Evolutionary conservation across 179 eudicot genomes (phyloP).

Genomic region (Beta macrorhiza): DNA sequence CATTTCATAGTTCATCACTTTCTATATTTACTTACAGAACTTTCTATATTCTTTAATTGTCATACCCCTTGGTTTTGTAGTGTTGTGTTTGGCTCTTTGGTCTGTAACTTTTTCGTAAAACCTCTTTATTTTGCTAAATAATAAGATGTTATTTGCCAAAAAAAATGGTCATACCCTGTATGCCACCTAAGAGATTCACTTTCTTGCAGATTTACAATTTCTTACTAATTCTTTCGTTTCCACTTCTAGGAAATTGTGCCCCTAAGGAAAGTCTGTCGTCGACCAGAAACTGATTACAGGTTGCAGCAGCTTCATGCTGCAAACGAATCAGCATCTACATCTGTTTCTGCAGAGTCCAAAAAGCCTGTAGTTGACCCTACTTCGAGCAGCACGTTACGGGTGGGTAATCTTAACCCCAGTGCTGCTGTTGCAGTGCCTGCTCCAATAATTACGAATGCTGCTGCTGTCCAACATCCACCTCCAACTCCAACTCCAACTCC

Average conservation of each 20-base stretch:
- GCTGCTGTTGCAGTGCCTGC: conserved; percentile 7
- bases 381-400: conserved; percentile 31
- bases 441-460: conserved; percentile 6
- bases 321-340: conserved; percentile 35
- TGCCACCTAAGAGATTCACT: background rate
- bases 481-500: background rate
- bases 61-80: background rate
- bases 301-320: conserved; percentile 65
- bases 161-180: background rate
- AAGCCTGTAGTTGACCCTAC: conserved; percentile 43
- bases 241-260: conserved; percentile 73
- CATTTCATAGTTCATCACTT: no score
- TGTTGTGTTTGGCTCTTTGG: no score
- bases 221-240: conserved; percentile 4
- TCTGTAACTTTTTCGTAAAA: no score
- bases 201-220: background rate
- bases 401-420: conserved; percentile 32
- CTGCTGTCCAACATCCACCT: conserved; percentile 7
- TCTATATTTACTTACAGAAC: background rate
- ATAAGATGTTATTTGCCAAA: background rate
- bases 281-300: conserved; percentile 91
- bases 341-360: conserved; percentile 41
- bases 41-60: background rate
- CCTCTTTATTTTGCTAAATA: no score
- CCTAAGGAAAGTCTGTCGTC: conserved; percentile 72